phyloP scores from a whole-genome alignment of 805 yeast genomes.

The Wickerhamomyces sydowiorum region DNA sequence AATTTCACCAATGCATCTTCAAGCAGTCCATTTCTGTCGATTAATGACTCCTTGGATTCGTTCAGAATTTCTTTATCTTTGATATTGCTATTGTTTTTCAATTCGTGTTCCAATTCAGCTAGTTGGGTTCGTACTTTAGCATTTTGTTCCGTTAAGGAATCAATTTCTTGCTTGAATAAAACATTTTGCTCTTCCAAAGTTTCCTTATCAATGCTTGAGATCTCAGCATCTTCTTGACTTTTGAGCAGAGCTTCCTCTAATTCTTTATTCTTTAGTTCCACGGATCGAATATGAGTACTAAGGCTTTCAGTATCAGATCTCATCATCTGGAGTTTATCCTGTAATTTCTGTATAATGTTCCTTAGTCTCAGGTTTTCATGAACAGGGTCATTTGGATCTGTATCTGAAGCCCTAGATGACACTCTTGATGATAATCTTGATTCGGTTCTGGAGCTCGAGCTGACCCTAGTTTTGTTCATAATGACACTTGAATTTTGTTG shows the following conservation, averaged over 20 bases:
- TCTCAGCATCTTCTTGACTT: constrained; percentile 27
- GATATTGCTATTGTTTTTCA: constrained; percentile 11
- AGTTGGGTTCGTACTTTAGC: constrained; percentile 4
- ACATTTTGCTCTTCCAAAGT: constrained; percentile 30
- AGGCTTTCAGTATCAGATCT: constrained; percentile 25
- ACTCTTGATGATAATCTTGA: too few relatives aligned
- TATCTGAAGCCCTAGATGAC: not conserved
- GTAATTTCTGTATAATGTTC: constrained; percentile 37
- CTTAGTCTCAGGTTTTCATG: constrained; percentile 12
- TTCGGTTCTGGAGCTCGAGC: not conserved
- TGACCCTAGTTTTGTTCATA: not conserved
- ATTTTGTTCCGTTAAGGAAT: constrained; percentile 5
- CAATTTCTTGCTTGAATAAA: constrained; percentile 20
- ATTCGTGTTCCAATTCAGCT: constrained; percentile 8
- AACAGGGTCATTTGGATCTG: not conserved
- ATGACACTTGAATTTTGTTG: too few relatives aligned
- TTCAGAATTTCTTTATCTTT: constrained; percentile 7
- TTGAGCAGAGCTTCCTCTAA: constrained; percentile 14
- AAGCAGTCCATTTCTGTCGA: constrained; percentile 29
- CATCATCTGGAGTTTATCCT: constrained; percentile 35
- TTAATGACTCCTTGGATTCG: constrained; percentile 4
- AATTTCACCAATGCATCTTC: constrained; percentile 36
- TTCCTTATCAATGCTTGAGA: constrained; percentile 38
- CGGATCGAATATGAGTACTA: constrained; percentile 13
- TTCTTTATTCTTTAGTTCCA: constrained; percentile 26